These are phyloP conservation scores for Fusarium sp. DNA, from an alignment of 2,329 filamentous ascomycete genomes.

Conservation along the genomic window DNA sequence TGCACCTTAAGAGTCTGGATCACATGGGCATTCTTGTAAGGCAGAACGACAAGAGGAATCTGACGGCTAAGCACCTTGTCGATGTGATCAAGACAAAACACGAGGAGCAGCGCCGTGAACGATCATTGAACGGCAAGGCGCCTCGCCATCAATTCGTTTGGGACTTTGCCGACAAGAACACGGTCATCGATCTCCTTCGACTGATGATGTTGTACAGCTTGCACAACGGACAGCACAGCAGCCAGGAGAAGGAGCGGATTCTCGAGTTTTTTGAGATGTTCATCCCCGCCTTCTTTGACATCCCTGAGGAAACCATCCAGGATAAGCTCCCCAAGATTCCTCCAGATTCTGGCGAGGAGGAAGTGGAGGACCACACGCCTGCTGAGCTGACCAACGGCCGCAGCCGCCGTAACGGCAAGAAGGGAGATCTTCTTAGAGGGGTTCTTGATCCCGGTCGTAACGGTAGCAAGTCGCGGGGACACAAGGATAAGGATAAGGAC, in stretches of 20 bases:
- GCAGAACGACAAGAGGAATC: constrained; percentile 88
- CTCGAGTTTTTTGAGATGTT: constrained; percentile 82
- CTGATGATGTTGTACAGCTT: constrained; percentile 74
- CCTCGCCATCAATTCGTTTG: constrained; percentile 81
- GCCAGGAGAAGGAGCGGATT: constrained; percentile 78
- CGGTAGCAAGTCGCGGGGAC: constrained; percentile 74
- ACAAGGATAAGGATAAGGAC: constrained; percentile 60
- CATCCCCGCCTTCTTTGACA: constrained; percentile 80
- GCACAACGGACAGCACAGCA: constrained; percentile 77
- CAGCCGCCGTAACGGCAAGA: constrained; percentile 78
- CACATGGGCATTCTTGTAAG: constrained; percentile 95
- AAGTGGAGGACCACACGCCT: constrained; percentile 77
- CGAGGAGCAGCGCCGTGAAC: constrained; percentile 85
- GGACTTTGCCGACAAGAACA: constrained; percentile 77
- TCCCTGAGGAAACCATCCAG: constrained; percentile 76
- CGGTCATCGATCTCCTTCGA: constrained; percentile 72
- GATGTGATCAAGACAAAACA: constrained; percentile 92
- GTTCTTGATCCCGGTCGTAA: constrained; percentile 84
- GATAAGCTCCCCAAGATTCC: constrained; percentile 76
- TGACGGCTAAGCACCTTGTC: constrained; percentile 89
- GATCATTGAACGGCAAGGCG: constrained; percentile 70
- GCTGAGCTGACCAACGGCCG: constrained; percentile 78
- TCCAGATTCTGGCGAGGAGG: constrained; percentile 79
- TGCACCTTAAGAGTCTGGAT: constrained; percentile 96
- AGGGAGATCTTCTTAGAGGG: constrained; percentile 83